A percentile compares a stretch with the other conserved stretches of the same genome.
phyloP scores from a whole-genome alignment of 1,139 yeast genomes.

The Yamadazyma diddensiae region DNA sequence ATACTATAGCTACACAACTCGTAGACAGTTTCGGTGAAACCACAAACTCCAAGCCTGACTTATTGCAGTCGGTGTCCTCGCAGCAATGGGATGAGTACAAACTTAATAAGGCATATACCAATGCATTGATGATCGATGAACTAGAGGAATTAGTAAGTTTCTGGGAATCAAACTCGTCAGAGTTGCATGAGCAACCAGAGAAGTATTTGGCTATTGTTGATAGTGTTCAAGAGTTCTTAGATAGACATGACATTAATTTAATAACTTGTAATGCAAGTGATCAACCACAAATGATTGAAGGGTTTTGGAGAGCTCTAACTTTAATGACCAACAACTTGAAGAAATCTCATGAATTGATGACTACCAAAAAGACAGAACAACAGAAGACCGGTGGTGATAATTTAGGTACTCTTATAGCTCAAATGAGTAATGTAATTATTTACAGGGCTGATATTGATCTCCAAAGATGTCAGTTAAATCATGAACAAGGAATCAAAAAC shows the following conservation, averaged over 20 bases:
- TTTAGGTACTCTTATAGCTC: slow-evolving; percentile 37
- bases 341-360: slow-evolving; percentile 35
- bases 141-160: slow-evolving; percentile 17
- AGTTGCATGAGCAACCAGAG: slow-evolving; percentile 29
- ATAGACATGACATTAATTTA: slow-evolving; percentile 29
- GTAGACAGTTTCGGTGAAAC: slow-evolving; percentile 21
- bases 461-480: slow-evolving; percentile 40
- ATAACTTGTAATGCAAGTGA: slow-evolving; percentile 10
- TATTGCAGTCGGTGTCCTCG: slow-evolving; percentile 24
- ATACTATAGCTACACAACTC: slow-evolving; percentile 22
- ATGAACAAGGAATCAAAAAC: slow-evolving; percentile 29
- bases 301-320: slow-evolving; percentile 40
- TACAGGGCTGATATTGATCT: slow-evolving; percentile 54
- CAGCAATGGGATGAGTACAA: slow-evolving; percentile 24
- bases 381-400: slow-evolving; percentile 22
- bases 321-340: slow-evolving; percentile 37
- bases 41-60: slow-evolving; percentile 19
- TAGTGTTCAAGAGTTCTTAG: slow-evolving; percentile 41
- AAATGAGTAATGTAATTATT: slow-evolving; percentile 41
- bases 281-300: slow-evolving; percentile 12
- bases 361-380: slow-evolving; percentile 16
- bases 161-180: slow-evolving; percentile 21
- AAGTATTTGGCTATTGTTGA: slow-evolving; percentile 41
- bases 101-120: slow-evolving; percentile 23
- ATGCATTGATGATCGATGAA: slow-evolving; percentile 19